Conservation (phyloP, 2,329 filamentous ascomycete species). For the Cytospora leucostoma region DNA sequence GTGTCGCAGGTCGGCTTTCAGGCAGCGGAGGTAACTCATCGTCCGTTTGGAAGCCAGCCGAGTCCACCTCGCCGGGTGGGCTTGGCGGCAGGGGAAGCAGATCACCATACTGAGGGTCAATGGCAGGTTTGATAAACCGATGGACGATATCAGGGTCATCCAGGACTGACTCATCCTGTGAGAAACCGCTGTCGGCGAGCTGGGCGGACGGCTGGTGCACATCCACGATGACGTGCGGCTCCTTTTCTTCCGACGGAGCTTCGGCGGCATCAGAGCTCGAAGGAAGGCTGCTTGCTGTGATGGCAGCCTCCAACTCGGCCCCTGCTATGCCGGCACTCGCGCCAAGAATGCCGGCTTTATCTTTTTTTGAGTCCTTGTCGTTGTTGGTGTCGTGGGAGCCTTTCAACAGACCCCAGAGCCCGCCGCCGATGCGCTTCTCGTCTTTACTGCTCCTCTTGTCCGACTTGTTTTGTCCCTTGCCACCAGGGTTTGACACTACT, state of each 20-base stretch:
- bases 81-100: conserved; percentile 65
- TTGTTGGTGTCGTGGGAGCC: conserved; percentile 42
- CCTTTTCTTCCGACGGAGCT: conserved; percentile 41
- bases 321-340: conserved; percentile 66
- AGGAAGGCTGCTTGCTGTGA: conserved; percentile 39
- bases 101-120: conserved; percentile 67
- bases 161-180: conserved; percentile 33
- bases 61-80: conserved; percentile 52
- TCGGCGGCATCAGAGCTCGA: conserved; percentile 50
- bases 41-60: conserved; percentile 34
- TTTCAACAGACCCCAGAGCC: conserved; percentile 54
- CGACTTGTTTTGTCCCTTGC: conserved; percentile 37
- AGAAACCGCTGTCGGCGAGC: conserved; percentile 40
- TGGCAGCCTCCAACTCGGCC: conserved; percentile 43
- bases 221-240: conserved; percentile 23
- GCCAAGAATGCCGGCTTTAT: conserved; percentile 70
- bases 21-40: conserved; percentile 56
- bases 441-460: conserved; percentile 43
- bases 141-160: conserved; percentile 55
- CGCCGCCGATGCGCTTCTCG: conserved; percentile 44
- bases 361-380: conserved; percentile 50
- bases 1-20: conserved; percentile 61
- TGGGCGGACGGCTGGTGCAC: conserved; percentile 12
- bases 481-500: conserved; percentile 44
- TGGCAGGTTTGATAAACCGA: conserved; percentile 62